Evolutionary conservation across 139 green algal species (phyloP).

Genomic region (Haematococcus lacustris): DNA sequence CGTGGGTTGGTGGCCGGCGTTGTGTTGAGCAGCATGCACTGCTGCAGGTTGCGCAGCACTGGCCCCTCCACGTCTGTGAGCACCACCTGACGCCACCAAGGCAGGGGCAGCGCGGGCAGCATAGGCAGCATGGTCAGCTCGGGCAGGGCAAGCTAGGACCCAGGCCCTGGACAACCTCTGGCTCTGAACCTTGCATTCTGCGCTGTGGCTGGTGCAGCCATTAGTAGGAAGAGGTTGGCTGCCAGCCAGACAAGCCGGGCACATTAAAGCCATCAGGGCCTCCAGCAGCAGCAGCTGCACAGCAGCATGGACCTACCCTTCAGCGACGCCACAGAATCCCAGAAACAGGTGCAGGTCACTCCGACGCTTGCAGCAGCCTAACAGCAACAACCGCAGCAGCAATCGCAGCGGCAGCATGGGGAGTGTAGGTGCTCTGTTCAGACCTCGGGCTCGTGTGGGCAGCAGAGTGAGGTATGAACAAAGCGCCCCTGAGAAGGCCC

Average conservation of each 20-base stretch:
- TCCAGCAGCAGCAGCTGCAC: background rate
- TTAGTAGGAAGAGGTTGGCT: background rate
- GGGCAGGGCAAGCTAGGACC: background rate
- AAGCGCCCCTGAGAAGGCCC: background rate
- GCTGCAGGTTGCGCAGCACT: conserved; percentile 56
- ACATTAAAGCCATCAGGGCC: background rate
- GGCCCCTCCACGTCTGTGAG: conserved; percentile 62
- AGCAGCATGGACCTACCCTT: background rate
- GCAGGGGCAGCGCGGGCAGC: background rate
- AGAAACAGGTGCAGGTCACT: too few relatives aligned
- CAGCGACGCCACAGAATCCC: too few relatives aligned
- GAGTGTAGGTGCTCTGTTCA: too few relatives aligned
- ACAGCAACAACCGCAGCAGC: too few relatives aligned
- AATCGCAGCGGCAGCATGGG: too few relatives aligned
- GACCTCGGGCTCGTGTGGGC: too few relatives aligned
- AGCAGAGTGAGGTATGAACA: background rate
- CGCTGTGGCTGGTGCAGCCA: background rate
- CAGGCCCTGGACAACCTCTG: background rate
- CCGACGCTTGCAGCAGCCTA: too few relatives aligned
- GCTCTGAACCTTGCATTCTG: background rate
- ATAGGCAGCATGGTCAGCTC: background rate
- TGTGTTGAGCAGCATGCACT: conserved; percentile 54
- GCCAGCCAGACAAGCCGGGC: background rate
- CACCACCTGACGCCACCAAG: conserved; percentile 29
- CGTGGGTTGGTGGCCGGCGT: too few relatives aligned